Percentiles rank a stretch among this genome's conserved stretches.
phyloP scores from a whole-genome alignment of 805 yeast species.

The Novakomyces olei region DNA sequence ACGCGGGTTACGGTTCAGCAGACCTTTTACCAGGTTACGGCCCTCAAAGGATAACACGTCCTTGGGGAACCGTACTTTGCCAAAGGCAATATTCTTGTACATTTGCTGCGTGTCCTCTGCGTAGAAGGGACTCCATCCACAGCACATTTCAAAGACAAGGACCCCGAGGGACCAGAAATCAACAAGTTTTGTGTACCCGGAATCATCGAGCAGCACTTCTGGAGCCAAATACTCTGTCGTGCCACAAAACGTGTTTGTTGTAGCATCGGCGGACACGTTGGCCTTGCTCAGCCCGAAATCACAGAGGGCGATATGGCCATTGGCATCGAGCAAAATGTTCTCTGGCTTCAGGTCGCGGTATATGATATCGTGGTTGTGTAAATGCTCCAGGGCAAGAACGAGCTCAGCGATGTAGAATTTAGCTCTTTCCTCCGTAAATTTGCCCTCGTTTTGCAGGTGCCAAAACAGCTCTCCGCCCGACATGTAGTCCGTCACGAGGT shows the following conservation, averaged over 20 bases:
- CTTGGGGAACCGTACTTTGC: slow-evolving; percentile 91
- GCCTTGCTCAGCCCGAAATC: slow-evolving; percentile 95
- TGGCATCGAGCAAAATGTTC: slow-evolving; percentile 81
- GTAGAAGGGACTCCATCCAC: slow-evolving; percentile 98
- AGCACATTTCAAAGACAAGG: slow-evolving; percentile 92
- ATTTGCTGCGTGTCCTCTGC: slow-evolving; percentile 96
- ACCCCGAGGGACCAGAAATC: slow-evolving; percentile 98
- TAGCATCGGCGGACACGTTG: slow-evolving; percentile 54
- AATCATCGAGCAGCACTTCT: slow-evolving; percentile 81
- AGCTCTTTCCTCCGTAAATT: slow-evolving; percentile 82
- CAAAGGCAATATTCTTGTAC: slow-evolving; percentile 97
- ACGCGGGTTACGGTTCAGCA: slow-evolving; percentile 83
- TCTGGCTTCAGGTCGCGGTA: slow-evolving; percentile 95
- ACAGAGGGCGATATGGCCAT: slow-evolving; percentile 92
- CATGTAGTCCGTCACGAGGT: slow-evolving; percentile 91
- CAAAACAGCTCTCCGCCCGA: slow-evolving; percentile 93
- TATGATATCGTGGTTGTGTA: slow-evolving; percentile 87
- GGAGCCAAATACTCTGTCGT: slow-evolving; percentile 97
- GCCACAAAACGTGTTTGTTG: slow-evolving; percentile 94
- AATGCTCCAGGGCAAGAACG: slow-evolving; percentile 75
- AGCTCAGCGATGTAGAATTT: slow-evolving; percentile 93
- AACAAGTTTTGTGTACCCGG: slow-evolving; percentile 96
- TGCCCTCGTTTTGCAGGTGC: slow-evolving; percentile 92
- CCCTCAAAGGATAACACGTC: slow-evolving; percentile 88
- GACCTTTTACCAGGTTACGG: slow-evolving; percentile 82